These are phyloP conservation scores for Helotiales sp. DNA, from an alignment of 2,329 filamentous ascomycete species.

Conservation along the genomic window DNA sequence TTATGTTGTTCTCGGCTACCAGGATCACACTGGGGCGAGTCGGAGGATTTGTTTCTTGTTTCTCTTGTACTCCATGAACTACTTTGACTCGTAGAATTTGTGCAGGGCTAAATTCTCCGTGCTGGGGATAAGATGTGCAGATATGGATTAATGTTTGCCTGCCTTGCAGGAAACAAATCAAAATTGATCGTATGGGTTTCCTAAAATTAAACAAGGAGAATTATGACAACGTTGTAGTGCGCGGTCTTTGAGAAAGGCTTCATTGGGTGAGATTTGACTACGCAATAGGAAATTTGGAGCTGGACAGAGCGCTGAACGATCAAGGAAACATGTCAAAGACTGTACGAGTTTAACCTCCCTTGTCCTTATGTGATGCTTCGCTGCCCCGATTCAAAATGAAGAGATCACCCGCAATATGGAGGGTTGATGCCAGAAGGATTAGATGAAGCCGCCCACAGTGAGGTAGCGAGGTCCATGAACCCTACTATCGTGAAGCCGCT, in stretches of 20 bases:
- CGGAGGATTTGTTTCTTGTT: constrained; percentile 9
- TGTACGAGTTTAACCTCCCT: neutral
- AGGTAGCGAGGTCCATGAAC: neutral
- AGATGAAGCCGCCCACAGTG: neutral
- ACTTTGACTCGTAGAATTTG: constrained; percentile 17
- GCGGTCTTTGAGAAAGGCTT: neutral
- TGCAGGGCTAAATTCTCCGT: constrained; percentile 8
- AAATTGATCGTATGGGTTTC: neutral
- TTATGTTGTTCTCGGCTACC: neutral
- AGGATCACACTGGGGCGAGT: neutral
- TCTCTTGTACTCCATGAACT: neutral
- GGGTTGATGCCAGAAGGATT: constrained; percentile 14
- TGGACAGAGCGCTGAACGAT: neutral
- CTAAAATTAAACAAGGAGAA: neutral
- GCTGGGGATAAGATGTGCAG: constrained; percentile 1
- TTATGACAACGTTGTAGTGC: neutral
- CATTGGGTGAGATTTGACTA: neutral
- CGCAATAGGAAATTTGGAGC: neutral
- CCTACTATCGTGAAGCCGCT: neutral
- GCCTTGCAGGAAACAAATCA: constrained; percentile 3
- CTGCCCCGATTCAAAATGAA: neutral
- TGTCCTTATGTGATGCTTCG: neutral
- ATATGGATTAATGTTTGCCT: constrained; percentile 1
- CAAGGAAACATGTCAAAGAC: neutral
- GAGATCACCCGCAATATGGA: constrained; percentile 4